Evolutionary conservation across 352 stramenopile genomes (phyloP), one percentile per base, ranked within the genome.

Genomic region (Phytophthora ohioensis): DNA sequence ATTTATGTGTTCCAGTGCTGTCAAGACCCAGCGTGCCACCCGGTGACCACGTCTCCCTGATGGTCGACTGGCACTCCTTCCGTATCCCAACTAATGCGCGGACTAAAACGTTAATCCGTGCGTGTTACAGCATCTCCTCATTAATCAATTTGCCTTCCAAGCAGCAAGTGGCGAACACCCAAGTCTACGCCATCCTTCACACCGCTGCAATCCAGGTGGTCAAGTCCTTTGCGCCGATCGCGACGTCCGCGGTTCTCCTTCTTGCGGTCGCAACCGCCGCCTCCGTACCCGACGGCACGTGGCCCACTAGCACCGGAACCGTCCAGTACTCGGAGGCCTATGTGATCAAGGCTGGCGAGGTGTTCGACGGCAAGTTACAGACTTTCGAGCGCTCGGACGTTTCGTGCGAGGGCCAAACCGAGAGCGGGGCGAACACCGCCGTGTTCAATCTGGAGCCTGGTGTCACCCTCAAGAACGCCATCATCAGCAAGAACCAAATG

Each of bases 321-420:
- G 56, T 65, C 17, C 56, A 63, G 36, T 75, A 63, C 64, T 34
- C 52, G 6, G 71, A 69, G 38, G 59, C 78, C 0, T 64, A 71
- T 34, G 64, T 76, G 21, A 69, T 84, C 41, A 67, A 76, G 12
- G 74, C 76, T 11, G 79, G 74, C 7, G 69, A 69, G 21, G 51
- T 69, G 0, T 69, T 69, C 21, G 61, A 69, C 42, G 61, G 61
- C 12, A 63, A 69, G 38, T 81, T 82, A 67, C 73, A 88, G 70
- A 90, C 76, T 2, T 90, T 85, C 73, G 75, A 90, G 12, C 79
- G 73, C 9, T 81, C 73, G 7, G 65, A 84, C 36, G 68, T 82
- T 32, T 63, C 54, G 43, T 87, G 79, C 46, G 51, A 77, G 2
- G 76, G 71, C 2, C 69, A 81, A n/a, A 71, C 43, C 13, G 39